A percentile compares a stretch with the other conserved stretches of the same genome.
Conservation (phyloP, 306 rosid genomes). For the Cicer arietinum region DNA sequence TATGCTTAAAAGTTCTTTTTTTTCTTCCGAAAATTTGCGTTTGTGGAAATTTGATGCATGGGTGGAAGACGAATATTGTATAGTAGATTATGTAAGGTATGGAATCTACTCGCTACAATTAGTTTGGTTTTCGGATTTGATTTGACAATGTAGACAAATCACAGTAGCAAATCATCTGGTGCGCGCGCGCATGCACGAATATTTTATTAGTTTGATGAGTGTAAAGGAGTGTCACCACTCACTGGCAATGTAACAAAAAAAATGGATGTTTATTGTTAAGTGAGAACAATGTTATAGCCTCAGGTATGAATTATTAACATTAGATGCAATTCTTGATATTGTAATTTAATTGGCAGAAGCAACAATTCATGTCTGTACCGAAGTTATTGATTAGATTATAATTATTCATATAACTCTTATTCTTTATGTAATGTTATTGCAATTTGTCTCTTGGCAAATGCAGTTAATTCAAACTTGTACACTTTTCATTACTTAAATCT, state of each 20-base stretch:
- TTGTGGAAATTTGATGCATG: slow-evolving; percentile 10
- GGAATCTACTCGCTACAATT: not conserved
- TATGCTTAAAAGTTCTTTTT: slow-evolving; percentile 41
- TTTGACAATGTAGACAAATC: slow-evolving; percentile 19
- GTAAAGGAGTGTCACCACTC: slow-evolving; percentile 15
- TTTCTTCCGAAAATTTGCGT: slow-evolving; percentile 12
- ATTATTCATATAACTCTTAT: not conserved
- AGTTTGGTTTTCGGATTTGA: slow-evolving; percentile 1
- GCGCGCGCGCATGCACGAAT: too few relatives aligned
- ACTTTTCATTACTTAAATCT: too few relatives aligned
- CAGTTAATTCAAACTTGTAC: not conserved
- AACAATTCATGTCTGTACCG: not conserved
- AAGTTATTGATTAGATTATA: not conserved
- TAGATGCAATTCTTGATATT: not conserved
- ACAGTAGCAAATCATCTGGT: too few relatives aligned
- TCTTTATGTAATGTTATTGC: not conserved
- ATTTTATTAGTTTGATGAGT: slow-evolving; percentile 23
- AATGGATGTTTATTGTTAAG: not conserved
- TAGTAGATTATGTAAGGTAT: slow-evolving; percentile 14
- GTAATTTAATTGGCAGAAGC: slow-evolving; percentile 5
- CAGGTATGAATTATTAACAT: not conserved
- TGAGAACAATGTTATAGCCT: slow-evolving; percentile 10
- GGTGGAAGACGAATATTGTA: slow-evolving; percentile 5
- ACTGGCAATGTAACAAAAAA: not conserved
- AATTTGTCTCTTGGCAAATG: not conserved